Base-by-base conservation (phyloP, 371 early-diverging fungal species). In the Capniomyces stellatus region DNA sequence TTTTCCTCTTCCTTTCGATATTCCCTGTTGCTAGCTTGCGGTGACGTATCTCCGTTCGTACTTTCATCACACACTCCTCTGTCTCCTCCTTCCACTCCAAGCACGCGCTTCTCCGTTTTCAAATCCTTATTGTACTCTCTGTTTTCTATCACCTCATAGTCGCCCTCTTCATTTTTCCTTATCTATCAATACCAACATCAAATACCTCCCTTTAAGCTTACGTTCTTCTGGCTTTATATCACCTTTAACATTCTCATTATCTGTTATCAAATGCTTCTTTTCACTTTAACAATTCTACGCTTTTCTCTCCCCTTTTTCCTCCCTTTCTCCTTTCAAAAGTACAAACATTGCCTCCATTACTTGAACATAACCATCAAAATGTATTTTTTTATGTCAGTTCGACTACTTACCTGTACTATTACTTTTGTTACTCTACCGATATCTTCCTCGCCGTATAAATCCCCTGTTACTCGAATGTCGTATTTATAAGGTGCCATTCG, bases 381-480 rank as follows among this genome's bases (percentile, higher is more conserved):
- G 19, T 15, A n/a, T 13, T 13, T 40, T 19, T 15, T 40, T 19
- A 40, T 15, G 41, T 53, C 23, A 25, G 52, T n/a, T n/a, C n/a
- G n/a, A n/a, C n/a, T n/a, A n/a, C n/a, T 56, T 66, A 66, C 67
- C 67, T 66, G 64, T 29, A 66, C 64, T 13, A 67, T 65, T 19
- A 66, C 67, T 39, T 62, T 64, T 58, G 67, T 66, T 27, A 63
- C 40, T 2, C 64, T 46, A 44, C 53, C 54, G 31, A 54, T 53
- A 43, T 64, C 66, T 18, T 48, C 22, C 48, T 47, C 35, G 56
- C 55, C 49, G 24, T 58, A 64, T 21, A 66, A 54, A 46, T 64
- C 67, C 49, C 67, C 67, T 1, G 63, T 63, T 24, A 66, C 67
- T 41, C 68, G 67, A 29, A 66, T 66, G 48, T 66, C 67, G 44